phyloP scores from a whole-genome alignment of 805 yeast species.

The Monosporozyma unispora region DNA sequence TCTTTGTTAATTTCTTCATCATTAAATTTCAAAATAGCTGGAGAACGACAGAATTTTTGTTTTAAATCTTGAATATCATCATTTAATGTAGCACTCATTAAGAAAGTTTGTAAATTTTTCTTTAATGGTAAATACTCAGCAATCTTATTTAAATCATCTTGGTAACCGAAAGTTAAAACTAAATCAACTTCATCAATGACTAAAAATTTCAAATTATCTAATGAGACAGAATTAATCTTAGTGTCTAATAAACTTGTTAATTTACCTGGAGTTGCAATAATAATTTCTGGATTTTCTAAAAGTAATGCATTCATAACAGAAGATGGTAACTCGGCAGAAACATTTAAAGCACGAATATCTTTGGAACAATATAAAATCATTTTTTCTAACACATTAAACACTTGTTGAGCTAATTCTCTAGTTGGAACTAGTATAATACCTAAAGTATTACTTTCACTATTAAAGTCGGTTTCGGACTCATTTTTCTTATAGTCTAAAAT shows the following conservation, averaged over 20 bases:
- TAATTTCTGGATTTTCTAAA: constrained; percentile 65
- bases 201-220: constrained; percentile 52
- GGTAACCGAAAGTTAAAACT: constrained; percentile 80
- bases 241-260: constrained; percentile 47
- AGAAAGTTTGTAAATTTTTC: constrained; percentile 73
- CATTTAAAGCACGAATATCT: constrained; percentile 53
- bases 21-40: constrained; percentile 72
- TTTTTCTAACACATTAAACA: constrained; percentile 56
- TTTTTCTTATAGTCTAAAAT: constrained; percentile 41
- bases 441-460: constrained; percentile 28
- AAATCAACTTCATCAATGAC: constrained; percentile 95
- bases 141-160: constrained; percentile 68
- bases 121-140: constrained; percentile 58
- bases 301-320: constrained; percentile 64
- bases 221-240: constrained; percentile 38
- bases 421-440: constrained; percentile 86
- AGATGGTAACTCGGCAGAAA: constrained; percentile 54
- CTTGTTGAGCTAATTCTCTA: constrained; percentile 84
- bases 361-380: constrained; percentile 64
- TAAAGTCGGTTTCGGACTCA: constrained; percentile 13
- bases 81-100: constrained; percentile 93
- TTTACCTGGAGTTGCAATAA: constrained; percentile 82
- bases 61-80: constrained; percentile 78
- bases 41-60: constrained; percentile 64
- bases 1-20: constrained; percentile 51